Evolutionary conservation across 257 asterid genomes (phyloP), one percentile per base, ranked within the genome.

Genomic region (Perilla frutescens): DNA sequence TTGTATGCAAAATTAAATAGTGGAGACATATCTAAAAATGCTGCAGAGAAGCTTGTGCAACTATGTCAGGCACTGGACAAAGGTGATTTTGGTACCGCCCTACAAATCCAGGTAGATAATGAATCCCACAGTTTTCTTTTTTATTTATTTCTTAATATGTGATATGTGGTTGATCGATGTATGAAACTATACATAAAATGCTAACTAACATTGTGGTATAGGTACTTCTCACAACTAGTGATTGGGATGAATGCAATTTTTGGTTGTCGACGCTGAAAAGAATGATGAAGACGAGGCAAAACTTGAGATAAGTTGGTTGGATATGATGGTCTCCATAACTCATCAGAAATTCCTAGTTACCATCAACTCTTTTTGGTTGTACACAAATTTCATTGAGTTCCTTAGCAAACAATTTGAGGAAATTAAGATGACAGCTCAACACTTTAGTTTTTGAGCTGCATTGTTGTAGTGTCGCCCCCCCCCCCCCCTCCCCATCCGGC

Each of bases 171-270:
- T 37, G 59, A 8, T 75, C 5, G 55, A 64, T 67, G 20, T 10
- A 43, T 41, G 51, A 65, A 60, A 55, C 36, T 53, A 60, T 62
- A 50, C 36, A 43, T 43, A 43, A n/a, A 26, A 51, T 68, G 75
- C n/a, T 70, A 8, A 68, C 20, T 70, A 8, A 68, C 20, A 12
- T 10, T 48, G 67, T 55, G 67, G 8, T 48, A 14, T 64, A 93
- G 98, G 92, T 91, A 44, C 89, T 76, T 43, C 96, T 93, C 59
- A 89, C 98, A 1, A 90, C 96, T 68, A 93, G 90, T 59, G 98
- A 93, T 55, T 93, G 98, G 98, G 98, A 93, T 45, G 98, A 93
- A 77, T 93, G 98, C 86, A 88, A 88, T 83, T 85, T 88, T 81
- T 93, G 98, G 97, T 76, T 91, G 68, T 81, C 90, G 68, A 81